Percentiles rank a stretch among this genome's conserved stretches.
Evolutionary conservation across 164 flowering plant species (phyloP).

Genomic region (Stephania yunnanensis): DNA sequence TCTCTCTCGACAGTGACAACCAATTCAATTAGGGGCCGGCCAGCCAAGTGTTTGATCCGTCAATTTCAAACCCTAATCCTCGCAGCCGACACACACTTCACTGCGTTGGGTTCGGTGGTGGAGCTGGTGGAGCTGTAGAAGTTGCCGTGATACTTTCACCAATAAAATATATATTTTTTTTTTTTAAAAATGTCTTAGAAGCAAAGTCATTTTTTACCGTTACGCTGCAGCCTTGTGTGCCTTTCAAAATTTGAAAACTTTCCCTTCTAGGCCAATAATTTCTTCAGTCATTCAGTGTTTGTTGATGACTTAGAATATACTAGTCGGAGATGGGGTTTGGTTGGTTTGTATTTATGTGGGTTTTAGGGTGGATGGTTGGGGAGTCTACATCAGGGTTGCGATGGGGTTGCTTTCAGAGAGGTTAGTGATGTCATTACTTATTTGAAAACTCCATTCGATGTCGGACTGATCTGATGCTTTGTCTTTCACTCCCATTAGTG

Average conservation of each 20-base stretch:
- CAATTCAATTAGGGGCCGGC: too few species aligned
- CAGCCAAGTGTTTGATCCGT: too few species aligned
- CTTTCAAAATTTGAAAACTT: background rate
- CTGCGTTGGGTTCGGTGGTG: background rate
- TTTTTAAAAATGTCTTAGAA: constrained; percentile 21
- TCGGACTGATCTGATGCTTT: constrained; percentile 15
- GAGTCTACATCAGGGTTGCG: constrained; percentile 30
- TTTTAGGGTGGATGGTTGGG: constrained; percentile 22
- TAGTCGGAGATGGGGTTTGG: background rate
- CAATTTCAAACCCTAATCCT: too few species aligned
- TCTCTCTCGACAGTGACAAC: too few species aligned
- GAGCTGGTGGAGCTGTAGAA: background rate
- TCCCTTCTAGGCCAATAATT: background rate
- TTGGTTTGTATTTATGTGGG: background rate
- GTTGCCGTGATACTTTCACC: background rate
- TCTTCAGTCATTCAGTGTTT: background rate
- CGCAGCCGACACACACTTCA: too few species aligned
- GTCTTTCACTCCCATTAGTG: constrained; percentile 2
- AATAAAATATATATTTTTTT: background rate
- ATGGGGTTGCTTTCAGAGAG: constrained; percentile 28
- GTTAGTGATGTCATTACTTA: background rate
- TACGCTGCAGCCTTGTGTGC: background rate
- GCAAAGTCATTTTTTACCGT: constrained; percentile 26
- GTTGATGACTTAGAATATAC: background rate
- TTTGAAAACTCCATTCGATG: constrained; percentile 5